Percentiles rank a stretch among this genome's conserved stretches.
Conservation (phyloP, 1,284 basidiomycete genomes). For the Lignosus rhinocerotis region DNA sequence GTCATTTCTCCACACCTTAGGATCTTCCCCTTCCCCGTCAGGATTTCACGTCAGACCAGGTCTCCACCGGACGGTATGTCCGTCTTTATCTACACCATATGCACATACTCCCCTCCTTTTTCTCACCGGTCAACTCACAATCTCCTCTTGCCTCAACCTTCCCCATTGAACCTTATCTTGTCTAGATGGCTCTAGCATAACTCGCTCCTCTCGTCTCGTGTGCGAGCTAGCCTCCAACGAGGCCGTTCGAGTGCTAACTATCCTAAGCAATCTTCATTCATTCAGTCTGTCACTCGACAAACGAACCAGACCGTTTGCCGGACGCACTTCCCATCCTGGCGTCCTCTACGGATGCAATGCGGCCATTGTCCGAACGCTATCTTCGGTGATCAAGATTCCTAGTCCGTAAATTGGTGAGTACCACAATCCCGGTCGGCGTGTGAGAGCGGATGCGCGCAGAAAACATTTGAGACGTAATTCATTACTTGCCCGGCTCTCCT, state of each 20-base stretch:
- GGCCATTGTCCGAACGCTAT: conserved; percentile 16
- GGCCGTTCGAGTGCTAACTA: conserved; percentile 13
- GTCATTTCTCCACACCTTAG: conserved; percentile 7
- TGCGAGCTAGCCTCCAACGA: conserved; percentile 15
- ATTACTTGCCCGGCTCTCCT: conserved; percentile 1
- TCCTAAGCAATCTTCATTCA: conserved; percentile 11
- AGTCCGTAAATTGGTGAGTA: conserved; percentile 24
- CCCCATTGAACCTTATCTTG: conserved; percentile 4
- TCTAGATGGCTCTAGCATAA: conserved; percentile 14
- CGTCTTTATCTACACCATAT: conserved; percentile 12
- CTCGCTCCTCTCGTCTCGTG: not conserved
- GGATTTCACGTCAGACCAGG: conserved; percentile 10
- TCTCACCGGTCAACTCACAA: conserved; percentile 8
- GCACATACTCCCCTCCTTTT: conserved; percentile 15
- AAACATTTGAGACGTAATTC: conserved; percentile 5
- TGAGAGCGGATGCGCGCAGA: conserved; percentile 8
- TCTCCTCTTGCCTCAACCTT: not conserved
- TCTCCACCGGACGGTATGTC: conserved; percentile 13
- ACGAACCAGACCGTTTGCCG: conserved; percentile 15
- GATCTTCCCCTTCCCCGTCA: conserved; percentile 19
- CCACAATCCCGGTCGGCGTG: conserved; percentile 14
- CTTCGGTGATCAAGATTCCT: conserved; percentile 26
- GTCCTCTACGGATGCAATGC: conserved; percentile 14
- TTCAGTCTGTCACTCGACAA: conserved; percentile 2
- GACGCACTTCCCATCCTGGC: conserved; percentile 2